These are phyloP conservation scores for Xerocomus alliaceus DNA, from an alignment of 1,284 basidiomycete genomes.

Conservation along the genomic window DNA sequence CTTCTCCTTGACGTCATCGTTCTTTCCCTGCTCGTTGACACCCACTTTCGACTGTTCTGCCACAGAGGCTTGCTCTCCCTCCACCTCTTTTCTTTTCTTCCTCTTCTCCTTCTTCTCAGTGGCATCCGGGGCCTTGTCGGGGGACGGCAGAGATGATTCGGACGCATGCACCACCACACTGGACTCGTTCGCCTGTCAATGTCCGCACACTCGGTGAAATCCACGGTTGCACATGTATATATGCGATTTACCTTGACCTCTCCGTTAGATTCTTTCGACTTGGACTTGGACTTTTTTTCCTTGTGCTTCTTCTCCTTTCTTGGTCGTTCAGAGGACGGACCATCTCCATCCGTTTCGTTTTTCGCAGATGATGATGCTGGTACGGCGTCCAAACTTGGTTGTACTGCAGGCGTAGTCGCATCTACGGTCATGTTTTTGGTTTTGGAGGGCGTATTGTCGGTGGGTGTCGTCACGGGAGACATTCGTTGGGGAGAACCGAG, in stretches of 20 bases:
- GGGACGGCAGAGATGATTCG: neutral
- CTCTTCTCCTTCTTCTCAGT: slow-evolving; percentile 44
- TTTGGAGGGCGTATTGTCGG: slow-evolving; percentile 18
- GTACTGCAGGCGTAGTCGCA: neutral
- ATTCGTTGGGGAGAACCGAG: slow-evolving; percentile 66
- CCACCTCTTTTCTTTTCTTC: slow-evolving; percentile 30
- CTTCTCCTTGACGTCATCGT: slow-evolving; percentile 33
- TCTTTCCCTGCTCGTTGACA: slow-evolving; percentile 14
- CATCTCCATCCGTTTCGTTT: neutral
- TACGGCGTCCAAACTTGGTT: neutral
- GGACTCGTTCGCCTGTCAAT: slow-evolving; percentile 9
- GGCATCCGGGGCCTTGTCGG: slow-evolving; percentile 6
- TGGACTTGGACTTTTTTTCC: slow-evolving; percentile 35
- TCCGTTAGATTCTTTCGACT: slow-evolving; percentile 15
- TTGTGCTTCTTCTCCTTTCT: slow-evolving; percentile 39
- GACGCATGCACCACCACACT: neutral
- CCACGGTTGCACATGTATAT: slow-evolving; percentile 1
- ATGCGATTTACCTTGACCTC: slow-evolving; percentile 24
- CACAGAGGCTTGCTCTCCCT: neutral
- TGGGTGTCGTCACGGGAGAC: slow-evolving; percentile 46
- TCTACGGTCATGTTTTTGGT: neutral
- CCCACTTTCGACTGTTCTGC: slow-evolving; percentile 1
- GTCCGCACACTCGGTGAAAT: slow-evolving; percentile 12
- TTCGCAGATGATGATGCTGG: neutral
- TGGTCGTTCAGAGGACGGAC: slow-evolving; percentile 7